Conservation (phyloP, 164 flowering plant genomes). For the Annona squamosa region DNA sequence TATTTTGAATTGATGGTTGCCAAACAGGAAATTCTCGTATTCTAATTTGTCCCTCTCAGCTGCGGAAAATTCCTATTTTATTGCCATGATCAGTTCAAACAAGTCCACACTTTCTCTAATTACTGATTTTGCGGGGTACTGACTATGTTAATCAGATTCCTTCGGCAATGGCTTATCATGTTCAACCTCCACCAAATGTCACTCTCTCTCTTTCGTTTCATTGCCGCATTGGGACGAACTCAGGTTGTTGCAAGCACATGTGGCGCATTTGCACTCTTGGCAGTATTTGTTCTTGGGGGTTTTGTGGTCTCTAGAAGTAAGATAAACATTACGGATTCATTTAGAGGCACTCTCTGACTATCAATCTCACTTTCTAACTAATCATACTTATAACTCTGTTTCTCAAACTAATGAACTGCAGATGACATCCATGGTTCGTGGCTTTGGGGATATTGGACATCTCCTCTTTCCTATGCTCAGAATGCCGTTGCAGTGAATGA, state of each 20-base stretch:
- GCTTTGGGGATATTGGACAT: conserved; percentile 30
- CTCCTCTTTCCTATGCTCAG: conserved; percentile 30
- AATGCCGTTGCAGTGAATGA: conserved; percentile 26
- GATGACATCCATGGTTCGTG: conserved; percentile 27
- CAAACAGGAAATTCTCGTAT: background rate
- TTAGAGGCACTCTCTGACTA: background rate
- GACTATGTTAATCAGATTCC: conserved; percentile 28
- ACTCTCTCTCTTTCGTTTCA: conserved; percentile 43
- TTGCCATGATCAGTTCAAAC: background rate
- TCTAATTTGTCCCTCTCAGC: background rate
- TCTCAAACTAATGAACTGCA: conserved; percentile 3
- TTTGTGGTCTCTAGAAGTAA: conserved; percentile 60
- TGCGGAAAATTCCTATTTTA: background rate
- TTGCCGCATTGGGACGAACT: conserved; percentile 49
- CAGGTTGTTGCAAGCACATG: conserved; percentile 48
- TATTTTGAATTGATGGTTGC: background rate
- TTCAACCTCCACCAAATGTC: conserved; percentile 46
- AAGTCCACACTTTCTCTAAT: background rate
- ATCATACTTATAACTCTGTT: background rate
- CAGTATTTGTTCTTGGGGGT: conserved; percentile 48
- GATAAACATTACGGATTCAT: background rate
- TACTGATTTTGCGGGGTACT: background rate
- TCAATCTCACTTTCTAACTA: background rate
- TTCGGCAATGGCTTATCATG: conserved; percentile 46
- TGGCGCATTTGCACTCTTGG: conserved; percentile 43